Conservation (phyloP, 139 green algal genomes). For the Pseudopediastrum boryanum region DNA sequence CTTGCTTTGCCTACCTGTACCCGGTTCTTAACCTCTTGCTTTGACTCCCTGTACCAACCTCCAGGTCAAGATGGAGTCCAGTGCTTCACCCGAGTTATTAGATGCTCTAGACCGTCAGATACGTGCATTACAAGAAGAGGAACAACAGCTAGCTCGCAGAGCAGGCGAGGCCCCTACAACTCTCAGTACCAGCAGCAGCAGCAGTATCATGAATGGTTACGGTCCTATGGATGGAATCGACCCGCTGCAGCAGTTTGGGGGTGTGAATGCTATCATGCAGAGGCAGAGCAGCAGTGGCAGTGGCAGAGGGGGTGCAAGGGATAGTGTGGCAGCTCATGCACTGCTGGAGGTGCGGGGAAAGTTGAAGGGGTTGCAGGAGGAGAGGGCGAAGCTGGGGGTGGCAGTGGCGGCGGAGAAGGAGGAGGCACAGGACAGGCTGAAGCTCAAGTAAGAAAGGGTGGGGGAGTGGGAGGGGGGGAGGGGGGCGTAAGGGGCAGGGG, state of each 20-base stretch:
- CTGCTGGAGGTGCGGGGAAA: conserved; percentile 36
- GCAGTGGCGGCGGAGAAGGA: conserved; percentile 21
- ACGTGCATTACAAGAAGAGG: conserved; percentile 32
- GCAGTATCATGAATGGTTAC: no score
- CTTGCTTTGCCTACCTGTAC: not conserved
- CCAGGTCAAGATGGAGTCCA: conserved; percentile 65
- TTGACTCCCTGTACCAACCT: not conserved
- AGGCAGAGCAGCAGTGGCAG: no score
- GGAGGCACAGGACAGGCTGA: not conserved
- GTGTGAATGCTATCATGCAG: no score
- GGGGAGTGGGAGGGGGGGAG: not conserved
- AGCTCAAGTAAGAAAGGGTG: not conserved
- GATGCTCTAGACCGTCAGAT: conserved; percentile 52
- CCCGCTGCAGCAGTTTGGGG: not conserved
- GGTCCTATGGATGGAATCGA: no score
- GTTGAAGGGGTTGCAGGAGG: conserved; percentile 30
- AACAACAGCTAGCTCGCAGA: conserved; percentile 15
- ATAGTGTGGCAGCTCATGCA: conserved; percentile 32
- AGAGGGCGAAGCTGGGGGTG: conserved; percentile 4
- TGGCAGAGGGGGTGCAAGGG: conserved; percentile 9
- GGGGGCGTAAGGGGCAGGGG: no score
- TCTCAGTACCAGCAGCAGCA: not conserved
- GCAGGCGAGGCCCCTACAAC: conserved; percentile 4
- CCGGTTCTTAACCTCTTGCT: not conserved
- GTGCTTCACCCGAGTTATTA: conserved; percentile 47